Base-by-base conservation (phyloP, 768 basidiomycete species). In the Mrakia frigida region DNA sequence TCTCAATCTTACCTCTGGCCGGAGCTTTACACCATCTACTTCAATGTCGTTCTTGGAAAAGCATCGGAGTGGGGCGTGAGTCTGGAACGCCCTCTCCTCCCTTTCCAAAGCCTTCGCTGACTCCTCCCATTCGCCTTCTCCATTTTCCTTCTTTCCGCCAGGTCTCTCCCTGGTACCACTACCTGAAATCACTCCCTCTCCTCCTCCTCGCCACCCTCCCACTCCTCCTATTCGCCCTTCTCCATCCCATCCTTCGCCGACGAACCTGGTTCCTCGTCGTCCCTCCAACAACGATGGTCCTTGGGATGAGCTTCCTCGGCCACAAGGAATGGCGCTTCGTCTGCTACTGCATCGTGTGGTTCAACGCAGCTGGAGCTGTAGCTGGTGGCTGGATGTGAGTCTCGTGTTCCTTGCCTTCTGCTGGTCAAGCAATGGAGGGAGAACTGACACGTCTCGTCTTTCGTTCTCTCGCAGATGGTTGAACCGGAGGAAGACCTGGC, bases 271-370 rank as follows among this genome's bases (percentile, higher is more conserved):
- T 33, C 4, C 84, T 91, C 52, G 82, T 90, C 6, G 69, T 86
- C 14, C 39, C 68, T 14, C 87, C 90, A 0, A 85, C 88, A 5
- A 79, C 68, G 0, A 77, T 82, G 77, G 43, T 83, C 0, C 79
- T 67, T 0, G 81, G 77, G 1, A 88, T 98, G 82, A 94, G 93
- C 81, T 85, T 82, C 41, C 85, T 98, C 1, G 90, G 88, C 0
- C 97, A 99, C 84, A 99, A 99, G 82, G 97, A 99, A 84, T 99
- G 97, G 97, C 88, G 97, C 10, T 99, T 99, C 83, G 86, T 98
- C 75, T 87, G 93, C 11, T 98, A 98, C 81, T 87, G 89, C 25
- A 88, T 98, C 0, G 94, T 95, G 0, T 81, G 88, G 2, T 85
- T 93, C 83, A 96, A 97, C 80, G 82, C 94, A 4, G 88, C 90